A percentile compares a stretch with the other conserved stretches of the same genome.
These are phyloP conservation scores for Fonsecaea monophora DNA, from an alignment of 2,329 filamentous ascomycete genomes.

Conservation along the genomic window DNA sequence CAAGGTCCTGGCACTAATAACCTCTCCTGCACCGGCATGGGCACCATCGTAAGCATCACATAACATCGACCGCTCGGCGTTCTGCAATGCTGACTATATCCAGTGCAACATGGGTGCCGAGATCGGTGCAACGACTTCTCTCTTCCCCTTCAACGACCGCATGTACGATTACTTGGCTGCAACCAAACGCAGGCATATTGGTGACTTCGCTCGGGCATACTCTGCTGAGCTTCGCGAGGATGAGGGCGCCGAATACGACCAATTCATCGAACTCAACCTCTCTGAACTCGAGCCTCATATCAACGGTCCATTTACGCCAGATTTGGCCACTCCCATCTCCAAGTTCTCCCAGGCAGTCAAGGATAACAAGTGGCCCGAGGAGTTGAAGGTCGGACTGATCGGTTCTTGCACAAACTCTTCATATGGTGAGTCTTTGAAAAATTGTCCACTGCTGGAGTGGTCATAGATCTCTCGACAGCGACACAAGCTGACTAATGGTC, in stretches of 20 bases:
- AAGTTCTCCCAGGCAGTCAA: constrained; percentile 96
- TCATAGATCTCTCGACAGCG: neutral
- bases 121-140: constrained; percentile 71
- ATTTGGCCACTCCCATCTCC: constrained; percentile 96
- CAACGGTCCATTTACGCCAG: constrained; percentile 98
- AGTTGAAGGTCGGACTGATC: constrained; percentile 95
- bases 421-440: constrained; percentile 53
- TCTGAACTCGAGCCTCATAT: constrained; percentile 95
- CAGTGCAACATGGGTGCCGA: constrained; percentile 55
- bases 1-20: constrained; percentile 72
- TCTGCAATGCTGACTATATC: constrained; percentile 4
- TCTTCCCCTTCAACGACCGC: constrained; percentile 97
- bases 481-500: neutral
- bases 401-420: constrained; percentile 97
- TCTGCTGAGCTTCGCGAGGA: constrained; percentile 86
- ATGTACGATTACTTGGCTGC: constrained; percentile 96
- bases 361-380: constrained; percentile 93
- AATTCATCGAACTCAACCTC: constrained; percentile 95
- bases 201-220: constrained; percentile 85
- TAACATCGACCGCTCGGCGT: too few relatives aligned
- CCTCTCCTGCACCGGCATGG: constrained; percentile 85
- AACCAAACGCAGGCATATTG: constrained; percentile 89
- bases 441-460: neutral
- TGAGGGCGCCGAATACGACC: constrained; percentile 90
- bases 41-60: constrained; percentile 63